Evolutionary conservation across 1,139 yeast genomes (phyloP), one percentile per base, ranked within the genome.

Genomic region (Geotrichum candidum): DNA sequence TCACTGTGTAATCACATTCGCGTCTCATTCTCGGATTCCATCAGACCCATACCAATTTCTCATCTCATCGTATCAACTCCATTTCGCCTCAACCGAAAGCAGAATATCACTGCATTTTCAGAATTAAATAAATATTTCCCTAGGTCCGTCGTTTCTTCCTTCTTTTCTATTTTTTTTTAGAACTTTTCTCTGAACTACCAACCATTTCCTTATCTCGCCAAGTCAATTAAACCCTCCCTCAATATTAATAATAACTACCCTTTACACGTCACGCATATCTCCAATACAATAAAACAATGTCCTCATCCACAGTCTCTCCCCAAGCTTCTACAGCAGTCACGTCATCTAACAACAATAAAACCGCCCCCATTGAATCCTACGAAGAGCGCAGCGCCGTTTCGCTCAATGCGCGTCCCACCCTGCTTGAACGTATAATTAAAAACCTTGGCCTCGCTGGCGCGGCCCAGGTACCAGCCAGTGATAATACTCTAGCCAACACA

Each of bases 181-280:
- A 18, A 18, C 18, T 18, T 13, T 41, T 33, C 15, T 55, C 48
- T 22, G 7, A 29, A 29, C 33, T 38, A 23, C 35, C 9, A 23
- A 56, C 50, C 9, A 25, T 38, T n/a, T 33, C 50, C 31, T 29
- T 51, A 51, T 29, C 54, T 22, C 54, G 41, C 41, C 22, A 35
- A n/a, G 10, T 41, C n/a, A 41, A 4, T 27, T 29, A 6, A 23
- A 29, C 41, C 38, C 23, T 51, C 18, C 3, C 18, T 33, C 31
- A 31, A 23, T 7, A 46, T 52, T 48, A 31, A 15, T 48, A 46
- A 27, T 27, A 31, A 3, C 45, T 48, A 45, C 51, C 18, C 15
- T 31, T 38, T 54, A 3, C 59, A 51, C 55, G 54, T 22, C 51
- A 23, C 52, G 59, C 59, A 56, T 56, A 35, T 51, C 4, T 31